Evolutionary conservation across 495 filamentous ascomycete species (phyloP), one percentile per base, ranked within the genome.

Genomic region (Symbiotaphrina buchneri): DNA sequence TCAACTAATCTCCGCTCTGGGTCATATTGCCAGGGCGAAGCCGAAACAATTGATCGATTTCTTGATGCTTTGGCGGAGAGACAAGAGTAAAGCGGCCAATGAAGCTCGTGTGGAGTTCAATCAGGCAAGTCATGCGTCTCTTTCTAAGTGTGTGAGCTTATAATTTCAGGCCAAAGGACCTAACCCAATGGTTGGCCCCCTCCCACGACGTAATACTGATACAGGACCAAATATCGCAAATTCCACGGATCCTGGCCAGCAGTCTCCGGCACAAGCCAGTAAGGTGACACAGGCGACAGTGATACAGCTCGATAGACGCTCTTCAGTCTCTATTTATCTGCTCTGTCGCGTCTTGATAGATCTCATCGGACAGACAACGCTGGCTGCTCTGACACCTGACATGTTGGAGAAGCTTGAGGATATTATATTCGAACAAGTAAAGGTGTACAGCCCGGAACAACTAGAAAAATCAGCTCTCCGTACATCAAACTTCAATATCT

Each of bases 41-140:
- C 90, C 87, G 3, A 93, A 84, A 42, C 76, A 80, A n/a, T 50
- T 97, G 32, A 92, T 97, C 40, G 85, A 95, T 50, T 80, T 80
- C 6, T 75, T 95, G 38, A 95, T 97, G 81, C 67, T 82, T 14
- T 97, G 87, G 87, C 67, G 90, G 24, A 93, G 93, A 48, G 71
- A 65, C 24, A 93, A 92, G 52, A 85, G 83, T 40, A 87, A 94
- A 51, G 71, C 78, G 7, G 79, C 82, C 18, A 67, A 62, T 29
- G 47, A 49, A 13, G 65, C 65, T 17, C 58, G 68, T 27, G 54
- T 58, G 16, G 64, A 74, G 41, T 55, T 77, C 21, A 71, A 70
- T 32, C 69, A 74, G 43, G 63, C 75, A 51, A 35, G 52, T 39
- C 17, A n/a, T n/a, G n/a, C n/a, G 25, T 26, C 24, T 11, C 22